phyloP scores from a whole-genome alignment of 2,329 filamentous ascomycete species.

The Trichoderma koningii region DNA sequence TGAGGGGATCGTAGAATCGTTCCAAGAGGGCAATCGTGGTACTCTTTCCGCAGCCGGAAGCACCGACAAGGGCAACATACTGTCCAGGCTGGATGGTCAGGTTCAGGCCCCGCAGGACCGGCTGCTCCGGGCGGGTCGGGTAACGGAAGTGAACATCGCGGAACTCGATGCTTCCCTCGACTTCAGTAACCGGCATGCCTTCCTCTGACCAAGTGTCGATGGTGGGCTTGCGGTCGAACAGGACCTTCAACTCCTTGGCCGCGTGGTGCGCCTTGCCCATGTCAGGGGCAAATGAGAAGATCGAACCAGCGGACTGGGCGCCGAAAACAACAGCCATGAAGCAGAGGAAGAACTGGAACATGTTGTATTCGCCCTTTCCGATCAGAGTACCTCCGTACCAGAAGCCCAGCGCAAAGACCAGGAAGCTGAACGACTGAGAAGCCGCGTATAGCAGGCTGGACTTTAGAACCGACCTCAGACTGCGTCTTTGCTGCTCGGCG shows the following conservation, averaged over 20 bases:
- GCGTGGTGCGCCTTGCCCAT: slow-evolving; percentile 92
- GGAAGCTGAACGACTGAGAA: slow-evolving; percentile 81
- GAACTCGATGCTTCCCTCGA: slow-evolving; percentile 85
- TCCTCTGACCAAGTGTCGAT: slow-evolving; percentile 81
- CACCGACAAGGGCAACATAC: slow-evolving; percentile 86
- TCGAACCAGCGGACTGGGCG: slow-evolving; percentile 84
- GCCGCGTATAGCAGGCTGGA: slow-evolving; percentile 80
- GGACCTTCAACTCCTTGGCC: slow-evolving; percentile 73
- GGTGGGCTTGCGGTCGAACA: slow-evolving; percentile 79
- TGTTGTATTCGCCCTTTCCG: slow-evolving; percentile 66
- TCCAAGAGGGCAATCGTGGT: slow-evolving; percentile 91
- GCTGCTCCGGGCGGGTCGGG: slow-evolving; percentile 85
- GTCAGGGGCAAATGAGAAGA: slow-evolving; percentile 87
- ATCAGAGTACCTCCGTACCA: slow-evolving; percentile 88
- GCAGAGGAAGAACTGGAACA: slow-evolving; percentile 91
- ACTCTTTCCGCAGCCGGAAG: slow-evolving; percentile 90
- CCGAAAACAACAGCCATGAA: slow-evolving; percentile 89
- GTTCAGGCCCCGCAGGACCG: slow-evolving; percentile 83
- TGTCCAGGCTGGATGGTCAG: slow-evolving; percentile 75
- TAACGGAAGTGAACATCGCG: slow-evolving; percentile 93
- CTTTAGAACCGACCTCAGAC: slow-evolving; percentile 72
- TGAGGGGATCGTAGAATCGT: slow-evolving; percentile 88
- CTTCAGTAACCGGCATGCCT: slow-evolving; percentile 62
- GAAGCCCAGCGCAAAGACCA: slow-evolving; percentile 84
- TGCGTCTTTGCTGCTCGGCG: slow-evolving; percentile 65